Conservation (phyloP, 768 basidiomycete species). For the Russula virescens region DNA sequence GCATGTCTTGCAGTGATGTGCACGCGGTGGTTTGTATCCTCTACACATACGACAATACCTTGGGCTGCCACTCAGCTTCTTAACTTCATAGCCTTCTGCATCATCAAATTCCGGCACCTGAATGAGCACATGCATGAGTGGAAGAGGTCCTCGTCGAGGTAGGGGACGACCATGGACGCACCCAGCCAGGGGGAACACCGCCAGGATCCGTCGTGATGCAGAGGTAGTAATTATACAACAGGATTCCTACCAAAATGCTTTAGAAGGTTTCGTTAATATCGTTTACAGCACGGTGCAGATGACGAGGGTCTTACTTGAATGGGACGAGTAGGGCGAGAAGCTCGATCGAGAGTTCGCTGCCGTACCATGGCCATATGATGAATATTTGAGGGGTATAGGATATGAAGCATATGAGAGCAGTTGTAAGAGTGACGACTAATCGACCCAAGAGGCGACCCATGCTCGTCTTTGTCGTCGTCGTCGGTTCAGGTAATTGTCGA, state of each 20-base stretch:
- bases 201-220: slow-evolving; percentile 85
- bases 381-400: slow-evolving; percentile 86
- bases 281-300: neutral
- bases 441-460: slow-evolving; percentile 50
- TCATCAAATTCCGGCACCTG: slow-evolving; percentile 70
- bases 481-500: no score
- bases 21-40: slow-evolving; percentile 77
- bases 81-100: slow-evolving; percentile 79
- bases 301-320: slow-evolving; percentile 68
- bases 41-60: slow-evolving; percentile 85
- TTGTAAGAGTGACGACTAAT: slow-evolving; percentile 62
- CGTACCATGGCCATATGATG: slow-evolving; percentile 92
- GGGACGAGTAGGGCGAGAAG: slow-evolving; percentile 73
- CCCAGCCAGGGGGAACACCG: slow-evolving; percentile 72
- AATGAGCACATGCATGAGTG: neutral
- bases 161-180: slow-evolving; percentile 32
- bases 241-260: slow-evolving; percentile 67
- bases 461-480: neutral
- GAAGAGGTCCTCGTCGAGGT: neutral
- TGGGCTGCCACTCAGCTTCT: slow-evolving; percentile 76
- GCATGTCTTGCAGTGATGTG: slow-evolving; percentile 92
- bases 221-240: slow-evolving; percentile 86
- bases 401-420: slow-evolving; percentile 78
- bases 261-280: slow-evolving; percentile 16
- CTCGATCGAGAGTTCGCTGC: slow-evolving; percentile 63